Evolutionary conservation across 1,284 basidiomycete species (phyloP).

Genomic region (Inonotus hispidus): DNA sequence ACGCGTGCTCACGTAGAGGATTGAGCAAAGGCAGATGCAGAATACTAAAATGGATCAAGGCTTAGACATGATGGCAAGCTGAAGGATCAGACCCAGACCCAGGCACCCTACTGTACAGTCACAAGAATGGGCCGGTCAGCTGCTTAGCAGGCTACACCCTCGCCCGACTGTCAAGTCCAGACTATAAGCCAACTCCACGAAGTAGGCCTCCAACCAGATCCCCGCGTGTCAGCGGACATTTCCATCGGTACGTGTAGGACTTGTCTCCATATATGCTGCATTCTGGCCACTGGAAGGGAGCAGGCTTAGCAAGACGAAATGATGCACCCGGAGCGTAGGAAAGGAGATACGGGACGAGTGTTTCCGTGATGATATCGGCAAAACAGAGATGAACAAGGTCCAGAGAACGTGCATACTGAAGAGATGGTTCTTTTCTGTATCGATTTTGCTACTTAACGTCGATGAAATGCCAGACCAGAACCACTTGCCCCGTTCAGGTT

Average conservation of each 20-base stretch:
- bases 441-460: not conserved
- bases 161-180: too few species aligned
- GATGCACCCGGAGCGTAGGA: not conserved
- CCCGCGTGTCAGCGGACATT: not conserved
- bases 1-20: too few species aligned
- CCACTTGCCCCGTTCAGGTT: not conserved
- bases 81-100: too few species aligned
- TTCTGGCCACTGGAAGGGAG: not conserved
- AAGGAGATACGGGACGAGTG: not conserved
- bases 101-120: not conserved
- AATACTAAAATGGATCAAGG: too few species aligned
- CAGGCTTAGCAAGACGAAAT: not conserved
- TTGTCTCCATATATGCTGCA: not conserved
- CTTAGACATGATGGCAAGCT: too few species aligned
- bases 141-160: too few species aligned
- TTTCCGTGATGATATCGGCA: not conserved
- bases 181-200: too few species aligned
- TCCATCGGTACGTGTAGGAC: not conserved
- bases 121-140: not conserved
- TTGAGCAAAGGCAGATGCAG: too few species aligned
- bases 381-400: not conserved
- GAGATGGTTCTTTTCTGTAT: not conserved
- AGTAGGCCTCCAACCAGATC: not conserved
- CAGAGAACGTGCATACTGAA: not conserved
- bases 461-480: too few species aligned